Evolutionary conservation across 495 filamentous ascomycete genomes (phyloP), one percentile per base, ranked within the genome.

Genomic region (Lophium mytilinum): DNA sequence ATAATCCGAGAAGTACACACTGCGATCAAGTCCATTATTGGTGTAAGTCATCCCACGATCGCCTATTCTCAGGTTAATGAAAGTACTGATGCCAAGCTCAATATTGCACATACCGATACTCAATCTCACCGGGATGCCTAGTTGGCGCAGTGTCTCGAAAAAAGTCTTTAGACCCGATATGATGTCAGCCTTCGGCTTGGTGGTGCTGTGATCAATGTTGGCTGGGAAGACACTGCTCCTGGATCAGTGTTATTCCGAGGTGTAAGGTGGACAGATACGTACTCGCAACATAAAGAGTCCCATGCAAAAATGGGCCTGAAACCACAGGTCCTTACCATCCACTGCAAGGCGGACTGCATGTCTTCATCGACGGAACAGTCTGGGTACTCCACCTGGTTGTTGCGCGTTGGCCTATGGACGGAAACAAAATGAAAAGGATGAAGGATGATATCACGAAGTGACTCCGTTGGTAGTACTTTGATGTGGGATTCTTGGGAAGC

Each of bases 371-470:
- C 37, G 9, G 59, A 50, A 15, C 50, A 41, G 36, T 64, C 61
- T 0, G 45, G 30, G 35, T 34, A 11, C 4, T 34, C 41, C 7
- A 43, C 18, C 10, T 57, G 34, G 17, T 9, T 17, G 34, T 50
- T 37, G 33, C 52, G 50, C 35, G 15, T 52, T 39, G 55, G 58
- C 10, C n/a, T 17, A 39, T 52, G 43, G 50, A 60, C 49, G 53
- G 60, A 60, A 43, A 64, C 53, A 11, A 64, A 37, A 24, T 60
- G 57, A 19, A 60, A 64, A 9, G 57, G 61, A 39, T 57, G 57
- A 21, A 64, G 37, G 5, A 59, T 53, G 7, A 54, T 56, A 21
- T 64, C 53, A 6, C 35, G 33, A 1, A 56, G 48, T 18, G 56
- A 47, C 15, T 56, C 30, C 15, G 56, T 56, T 12, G 61, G 56